Evolutionary conservation across 2,329 filamentous ascomycete genomes (phyloP), one percentile per base, ranked within the genome.

Genomic region (Fusarium papillatum): DNA sequence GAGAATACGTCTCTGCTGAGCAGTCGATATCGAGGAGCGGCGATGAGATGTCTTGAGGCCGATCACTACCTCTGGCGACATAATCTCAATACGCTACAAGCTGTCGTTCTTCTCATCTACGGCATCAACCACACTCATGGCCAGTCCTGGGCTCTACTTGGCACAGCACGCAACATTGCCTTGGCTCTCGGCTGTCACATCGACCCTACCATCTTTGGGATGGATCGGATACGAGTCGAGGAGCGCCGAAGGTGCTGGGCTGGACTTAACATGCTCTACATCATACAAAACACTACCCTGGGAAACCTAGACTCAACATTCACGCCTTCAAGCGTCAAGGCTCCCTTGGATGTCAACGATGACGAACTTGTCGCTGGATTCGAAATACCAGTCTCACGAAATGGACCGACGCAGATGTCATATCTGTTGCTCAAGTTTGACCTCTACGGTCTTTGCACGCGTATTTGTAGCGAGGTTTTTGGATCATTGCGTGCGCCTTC

Each of bases 61-160:
- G 72, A 74, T 26, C 60, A 70, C 11, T 74, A 72, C 19, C 70
- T 74, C 3, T 73, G 72, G 70, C 38, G 67, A 19, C 72, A 74
- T n/a, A 74, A 70, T n/a, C 9, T 74, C 7, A 36, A 66, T 8
- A 74, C 70, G 2, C 46, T 74, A 0, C 72, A 74, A 39, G 50
- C 72, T 4, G 11, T 74, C 19, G 48, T 74, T 1, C 59, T 74
- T 2, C 8, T 74, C 5, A 73, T 74, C 5, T 74, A 74, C 7
- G 72, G 72, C n/a, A 73, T 74, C 13, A 74, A 72, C 6, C 70
- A 74, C 13, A 74, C 72, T 7, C 72, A 74, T 38, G 72, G 72
- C 7, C 72, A 74, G 31, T 74, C 72, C 2, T 74, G 72, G 72
- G 72, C 67, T 38, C 50, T 74, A 9, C 50, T 74, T 3, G 72